phyloP scores from a whole-genome alignment of 2,329 filamentous ascomycete species.

The Blastomyces percursus region DNA sequence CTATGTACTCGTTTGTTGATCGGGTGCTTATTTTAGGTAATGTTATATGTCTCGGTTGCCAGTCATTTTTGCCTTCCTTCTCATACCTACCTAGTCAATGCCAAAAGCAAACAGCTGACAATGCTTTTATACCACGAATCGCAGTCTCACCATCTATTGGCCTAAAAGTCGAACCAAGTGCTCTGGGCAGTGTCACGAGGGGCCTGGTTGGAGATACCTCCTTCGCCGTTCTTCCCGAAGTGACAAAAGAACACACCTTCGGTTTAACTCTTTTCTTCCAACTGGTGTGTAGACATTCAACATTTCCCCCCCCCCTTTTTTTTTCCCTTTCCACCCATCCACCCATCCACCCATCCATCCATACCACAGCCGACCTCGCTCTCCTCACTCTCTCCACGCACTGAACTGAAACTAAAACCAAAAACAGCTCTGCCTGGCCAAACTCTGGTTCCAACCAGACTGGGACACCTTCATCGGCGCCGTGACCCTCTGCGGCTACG shows the following conservation, averaged over 20 bases:
- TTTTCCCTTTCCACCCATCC: not conserved
- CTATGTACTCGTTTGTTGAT: slow-evolving; percentile 86
- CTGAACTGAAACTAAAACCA: not conserved
- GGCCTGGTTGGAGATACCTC: slow-evolving; percentile 87
- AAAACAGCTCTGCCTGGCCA: slow-evolving; percentile 57
- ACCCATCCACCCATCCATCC: not conserved
- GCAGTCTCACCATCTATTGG: slow-evolving; percentile 72
- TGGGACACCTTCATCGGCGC: slow-evolving; percentile 87
- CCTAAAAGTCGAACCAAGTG: slow-evolving; percentile 59
- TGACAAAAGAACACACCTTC: slow-evolving; percentile 72
- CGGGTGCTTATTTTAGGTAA: slow-evolving; percentile 68
- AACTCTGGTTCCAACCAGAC: slow-evolving; percentile 67
- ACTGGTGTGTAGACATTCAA: slow-evolving; percentile 36
- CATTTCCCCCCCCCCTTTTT: not conserved
- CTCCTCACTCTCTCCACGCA: slow-evolving; percentile 4
- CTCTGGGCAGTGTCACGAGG: slow-evolving; percentile 78
- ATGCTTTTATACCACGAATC: not conserved
- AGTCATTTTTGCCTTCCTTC: too few species aligned
- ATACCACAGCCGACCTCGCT: slow-evolving; percentile 8
- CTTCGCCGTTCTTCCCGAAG: slow-evolving; percentile 84
- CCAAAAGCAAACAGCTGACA: too few species aligned
- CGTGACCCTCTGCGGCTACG: slow-evolving; percentile 85
- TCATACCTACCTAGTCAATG: not conserved
- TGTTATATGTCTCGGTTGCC: slow-evolving; percentile 21
- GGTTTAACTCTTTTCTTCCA: slow-evolving; percentile 73